Conservation (phyloP, 2,329 filamentous ascomycete genomes). For the Penicillium capsulatum region DNA sequence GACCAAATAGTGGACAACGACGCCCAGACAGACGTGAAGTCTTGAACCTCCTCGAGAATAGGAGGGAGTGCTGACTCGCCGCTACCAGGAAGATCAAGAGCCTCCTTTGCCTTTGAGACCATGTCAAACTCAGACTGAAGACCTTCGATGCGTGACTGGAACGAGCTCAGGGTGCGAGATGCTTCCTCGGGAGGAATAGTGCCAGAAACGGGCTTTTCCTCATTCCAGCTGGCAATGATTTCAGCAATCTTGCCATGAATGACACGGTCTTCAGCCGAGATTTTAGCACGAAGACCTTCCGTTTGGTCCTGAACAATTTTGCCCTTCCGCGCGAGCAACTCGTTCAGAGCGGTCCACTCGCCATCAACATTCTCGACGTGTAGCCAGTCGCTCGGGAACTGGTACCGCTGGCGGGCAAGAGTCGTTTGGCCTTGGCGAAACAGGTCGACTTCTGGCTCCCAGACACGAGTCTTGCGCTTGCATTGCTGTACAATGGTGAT, state of each 20-base stretch:
- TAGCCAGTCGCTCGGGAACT: conserved; percentile 90
- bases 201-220: conserved; percentile 94
- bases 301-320: conserved; percentile 97
- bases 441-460: conserved; percentile 92
- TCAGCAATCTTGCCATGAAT: conserved; percentile 84
- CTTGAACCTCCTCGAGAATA: conserved; percentile 91
- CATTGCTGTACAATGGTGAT: conserved; percentile 97
- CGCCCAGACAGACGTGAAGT: conserved; percentile 98
- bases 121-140: conserved; percentile 86
- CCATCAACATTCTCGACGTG: conserved; percentile 94
- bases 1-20: conserved; percentile 95
- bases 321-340: conserved; percentile 84
- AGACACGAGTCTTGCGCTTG: conserved; percentile 86
- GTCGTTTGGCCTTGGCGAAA: conserved; percentile 96
- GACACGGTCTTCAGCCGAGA: conserved; percentile 85
- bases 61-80: conserved; percentile 76
- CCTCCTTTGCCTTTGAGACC: conserved; percentile 95
- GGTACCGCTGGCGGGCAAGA: conserved; percentile 83
- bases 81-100: conserved; percentile 78
- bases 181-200: conserved; percentile 87
- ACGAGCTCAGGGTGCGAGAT: conserved; percentile 72
- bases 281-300: conserved; percentile 91
- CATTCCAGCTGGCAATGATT: conserved; percentile 82
- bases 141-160: conserved; percentile 78
- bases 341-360: conserved; percentile 90